Percentiles rank a stretch among this genome's conserved stretches.
Conservation (phyloP, 148 eudicot genomes). For the Rhododendron griersonianum region DNA sequence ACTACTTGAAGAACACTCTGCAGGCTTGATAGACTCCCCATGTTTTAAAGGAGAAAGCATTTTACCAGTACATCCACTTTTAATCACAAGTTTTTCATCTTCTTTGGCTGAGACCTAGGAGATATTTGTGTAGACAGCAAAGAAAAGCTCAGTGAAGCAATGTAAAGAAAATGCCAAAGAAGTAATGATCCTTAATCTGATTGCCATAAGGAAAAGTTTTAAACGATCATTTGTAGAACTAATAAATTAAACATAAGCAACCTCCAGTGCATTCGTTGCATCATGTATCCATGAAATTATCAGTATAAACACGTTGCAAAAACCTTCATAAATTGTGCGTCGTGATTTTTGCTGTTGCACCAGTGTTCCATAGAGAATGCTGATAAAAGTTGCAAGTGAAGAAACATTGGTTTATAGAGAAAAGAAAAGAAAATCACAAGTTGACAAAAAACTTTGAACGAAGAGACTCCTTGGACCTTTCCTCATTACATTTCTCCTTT, state of each 20-base stretch:
- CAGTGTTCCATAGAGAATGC: not conserved
- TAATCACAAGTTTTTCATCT: constrained; percentile 31
- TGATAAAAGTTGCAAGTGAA: not conserved
- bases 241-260: not conserved
- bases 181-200: not conserved
- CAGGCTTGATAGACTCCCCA: constrained; percentile 35
- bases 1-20: constrained; percentile 56
- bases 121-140: not conserved
- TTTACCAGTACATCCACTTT: constrained; percentile 22
- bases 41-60: constrained; percentile 22
- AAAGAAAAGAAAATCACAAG: not conserved
- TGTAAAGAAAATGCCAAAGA: not conserved
- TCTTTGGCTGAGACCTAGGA: constrained; percentile 38
- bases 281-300: not conserved
- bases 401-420: not conserved
- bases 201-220: not conserved
- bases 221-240: not conserved
- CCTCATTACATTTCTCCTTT: not conserved
- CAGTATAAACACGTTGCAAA: not conserved
- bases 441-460: not conserved
- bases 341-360: not conserved
- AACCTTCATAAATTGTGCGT: not conserved
- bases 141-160: not conserved
- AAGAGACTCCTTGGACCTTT: not conserved
- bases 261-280: not conserved